Conservation (phyloP, 31 red algal species). For the Endocladia muricata region DNA sequence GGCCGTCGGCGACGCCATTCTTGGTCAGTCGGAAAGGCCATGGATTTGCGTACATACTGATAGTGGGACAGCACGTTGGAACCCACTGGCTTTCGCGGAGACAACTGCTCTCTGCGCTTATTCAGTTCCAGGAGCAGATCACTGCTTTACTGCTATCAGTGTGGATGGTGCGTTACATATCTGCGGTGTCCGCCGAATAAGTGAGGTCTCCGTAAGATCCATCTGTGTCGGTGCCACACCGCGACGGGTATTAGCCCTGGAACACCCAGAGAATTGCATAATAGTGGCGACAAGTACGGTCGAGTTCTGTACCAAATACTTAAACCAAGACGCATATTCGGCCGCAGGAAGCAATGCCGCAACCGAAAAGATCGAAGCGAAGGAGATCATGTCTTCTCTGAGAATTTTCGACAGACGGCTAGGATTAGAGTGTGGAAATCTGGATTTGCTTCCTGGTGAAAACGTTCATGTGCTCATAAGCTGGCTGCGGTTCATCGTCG, state of each 20-base stretch:
- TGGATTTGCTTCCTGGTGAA: constrained; percentile 36
- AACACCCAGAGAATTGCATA: constrained; percentile 27
- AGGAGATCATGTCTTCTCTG: constrained; percentile 14
- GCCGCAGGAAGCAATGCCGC: neutral
- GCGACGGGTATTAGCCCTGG: constrained; percentile 34
- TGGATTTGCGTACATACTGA: constrained; percentile 59
- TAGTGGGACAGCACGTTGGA: constrained; percentile 48
- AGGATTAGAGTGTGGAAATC: constrained; percentile 1
- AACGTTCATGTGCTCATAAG: constrained; percentile 45
- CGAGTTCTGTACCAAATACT: neutral
- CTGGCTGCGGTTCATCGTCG: constrained; percentile 57
- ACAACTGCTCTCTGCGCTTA: constrained; percentile 47
- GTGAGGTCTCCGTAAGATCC: constrained; percentile 54
- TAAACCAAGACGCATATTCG: neutral
- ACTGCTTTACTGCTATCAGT: constrained; percentile 51
- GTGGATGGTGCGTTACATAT: constrained; percentile 52
- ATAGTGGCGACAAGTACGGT: constrained; percentile 49
- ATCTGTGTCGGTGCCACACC: constrained; percentile 64
- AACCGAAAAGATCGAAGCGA: neutral
- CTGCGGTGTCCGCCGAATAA: constrained; percentile 43
- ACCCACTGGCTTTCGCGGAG: constrained; percentile 62
- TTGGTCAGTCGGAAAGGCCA: constrained; percentile 62
- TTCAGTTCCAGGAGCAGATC: constrained; percentile 59
- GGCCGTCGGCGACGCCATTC: constrained; percentile 36
- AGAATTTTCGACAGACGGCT: constrained; percentile 23